phyloP scores from a whole-genome alignment of 2,329 filamentous ascomycete genomes.

The Helotiales sp. region DNA sequence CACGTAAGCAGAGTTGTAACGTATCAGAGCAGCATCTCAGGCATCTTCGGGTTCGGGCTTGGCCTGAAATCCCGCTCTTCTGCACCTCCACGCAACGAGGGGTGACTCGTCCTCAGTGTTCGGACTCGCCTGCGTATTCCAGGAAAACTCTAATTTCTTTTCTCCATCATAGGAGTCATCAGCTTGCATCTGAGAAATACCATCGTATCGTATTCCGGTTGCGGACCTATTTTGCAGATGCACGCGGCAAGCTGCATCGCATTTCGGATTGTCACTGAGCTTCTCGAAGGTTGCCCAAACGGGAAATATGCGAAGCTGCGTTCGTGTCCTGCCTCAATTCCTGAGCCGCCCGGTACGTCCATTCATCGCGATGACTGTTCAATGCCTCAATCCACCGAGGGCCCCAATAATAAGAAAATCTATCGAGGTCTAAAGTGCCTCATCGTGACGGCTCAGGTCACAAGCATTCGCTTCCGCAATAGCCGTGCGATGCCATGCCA shows the following conservation, averaged over 20 bases:
- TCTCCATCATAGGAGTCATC: conserved; percentile 5
- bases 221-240: neutral
- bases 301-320: neutral
- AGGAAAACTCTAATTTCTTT: conserved; percentile 4
- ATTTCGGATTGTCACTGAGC: neutral
- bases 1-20: conserved; percentile 20
- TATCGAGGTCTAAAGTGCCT: conserved; percentile 2
- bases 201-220: neutral
- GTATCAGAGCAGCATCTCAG: conserved; percentile 13
- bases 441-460: neutral
- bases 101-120: neutral
- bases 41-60: conserved; percentile 1
- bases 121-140: neutral
- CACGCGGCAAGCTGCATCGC: neutral
- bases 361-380: neutral
- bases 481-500: neutral
- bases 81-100: conserved; percentile 9
- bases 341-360: neutral
- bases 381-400: neutral
- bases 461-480: neutral
- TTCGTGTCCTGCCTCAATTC: neutral
- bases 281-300: conserved; percentile 10
- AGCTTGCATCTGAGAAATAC: conserved; percentile 7
- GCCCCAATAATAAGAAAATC: conserved; percentile 5
- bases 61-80: conserved; percentile 15